phyloP scores from a whole-genome alignment of 1,139 yeast species.

The Blastobotrys aristatus region DNA sequence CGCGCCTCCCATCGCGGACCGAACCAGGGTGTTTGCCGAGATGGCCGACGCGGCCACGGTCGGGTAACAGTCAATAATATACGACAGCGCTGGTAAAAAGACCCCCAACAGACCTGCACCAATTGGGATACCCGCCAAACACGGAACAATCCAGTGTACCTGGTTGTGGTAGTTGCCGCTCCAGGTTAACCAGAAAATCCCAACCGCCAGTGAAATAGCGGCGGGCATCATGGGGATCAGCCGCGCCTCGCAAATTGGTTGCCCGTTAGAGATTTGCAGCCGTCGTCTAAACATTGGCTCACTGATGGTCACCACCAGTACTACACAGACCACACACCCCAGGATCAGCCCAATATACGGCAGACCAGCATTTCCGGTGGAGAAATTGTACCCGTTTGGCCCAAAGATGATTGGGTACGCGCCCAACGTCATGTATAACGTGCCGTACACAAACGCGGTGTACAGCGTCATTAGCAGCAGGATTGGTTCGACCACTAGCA shows the following conservation, averaged over 20 bases:
- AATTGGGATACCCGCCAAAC: conserved; percentile 76
- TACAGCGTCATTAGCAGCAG: conserved; percentile 75
- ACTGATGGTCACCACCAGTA: conserved; percentile 8
- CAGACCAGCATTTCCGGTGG: conserved; percentile 49
- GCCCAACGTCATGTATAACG: conserved; percentile 86
- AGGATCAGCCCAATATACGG: conserved; percentile 44
- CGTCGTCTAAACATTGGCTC: conserved; percentile 37
- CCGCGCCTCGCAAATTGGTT: conserved; percentile 73
- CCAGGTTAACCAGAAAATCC: conserved; percentile 85
- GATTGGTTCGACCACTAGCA: conserved; percentile 68
- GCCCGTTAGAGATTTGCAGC: conserved; percentile 47
- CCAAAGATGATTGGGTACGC: conserved; percentile 61
- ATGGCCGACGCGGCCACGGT: conserved; percentile 78
- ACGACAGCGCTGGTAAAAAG: conserved; percentile 48
- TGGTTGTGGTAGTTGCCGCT: conserved; percentile 63
- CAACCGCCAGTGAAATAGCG: conserved; percentile 62
- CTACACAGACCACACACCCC: conserved; percentile 21
- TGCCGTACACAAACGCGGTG: conserved; percentile 65
- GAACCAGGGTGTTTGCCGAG: conserved; percentile 70
- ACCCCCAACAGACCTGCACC: conserved; percentile 50
- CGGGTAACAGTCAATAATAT: conserved; percentile 67
- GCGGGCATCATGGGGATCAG: conserved; percentile 72
- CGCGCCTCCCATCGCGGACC: conserved; percentile 37
- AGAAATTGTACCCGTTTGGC: conserved; percentile 47
- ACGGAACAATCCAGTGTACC: conserved; percentile 84